A percentile compares a stretch with the other conserved stretches of the same genome.
Evolutionary conservation across 225 moss, liverwort and hornwort species (phyloP).

Genomic region (Pseudoscleropodium purum): DNA sequence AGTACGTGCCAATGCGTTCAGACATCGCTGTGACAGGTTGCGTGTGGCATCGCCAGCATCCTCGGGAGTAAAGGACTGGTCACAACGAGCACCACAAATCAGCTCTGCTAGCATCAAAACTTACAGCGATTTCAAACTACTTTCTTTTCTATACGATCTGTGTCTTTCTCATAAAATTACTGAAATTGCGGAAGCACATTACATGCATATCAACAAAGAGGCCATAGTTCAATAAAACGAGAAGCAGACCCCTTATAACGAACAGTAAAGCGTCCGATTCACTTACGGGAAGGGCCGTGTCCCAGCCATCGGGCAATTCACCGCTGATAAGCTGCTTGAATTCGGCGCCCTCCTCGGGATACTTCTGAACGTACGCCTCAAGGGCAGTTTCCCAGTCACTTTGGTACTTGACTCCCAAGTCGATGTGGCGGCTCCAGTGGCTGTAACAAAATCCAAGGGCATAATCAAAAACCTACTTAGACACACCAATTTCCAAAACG

Average conservation of each 20-base stretch:
- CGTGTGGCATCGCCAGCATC: conserved; percentile 78
- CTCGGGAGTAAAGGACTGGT: conserved; percentile 53
- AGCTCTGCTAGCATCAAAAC: background rate
- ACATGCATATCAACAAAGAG: background rate
- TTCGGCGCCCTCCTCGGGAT: conserved; percentile 55
- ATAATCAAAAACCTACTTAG: background rate
- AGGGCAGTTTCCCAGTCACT: conserved; percentile 51
- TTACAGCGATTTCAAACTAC: background rate
- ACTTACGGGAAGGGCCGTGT: conserved; percentile 54
- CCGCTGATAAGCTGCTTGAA: conserved; percentile 65
- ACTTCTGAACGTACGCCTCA: conserved; percentile 51
- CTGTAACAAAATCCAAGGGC: background rate
- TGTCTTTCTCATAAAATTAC: background rate
- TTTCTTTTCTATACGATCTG: background rate
- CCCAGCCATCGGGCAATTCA: conserved; percentile 57
- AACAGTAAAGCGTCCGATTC: background rate
- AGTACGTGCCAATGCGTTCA: conserved; percentile 63
- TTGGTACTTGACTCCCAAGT: conserved; percentile 41
- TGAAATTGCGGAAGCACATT: background rate
- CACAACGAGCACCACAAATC: background rate
- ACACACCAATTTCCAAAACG: background rate
- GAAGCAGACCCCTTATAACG: background rate
- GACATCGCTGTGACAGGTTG: conserved; percentile 70
- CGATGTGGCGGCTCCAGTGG: conserved; percentile 63
- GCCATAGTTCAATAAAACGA: background rate